Evolutionary conservation across 2,329 filamentous ascomycete genomes (phyloP).

Genomic region (Xylaria sp.): DNA sequence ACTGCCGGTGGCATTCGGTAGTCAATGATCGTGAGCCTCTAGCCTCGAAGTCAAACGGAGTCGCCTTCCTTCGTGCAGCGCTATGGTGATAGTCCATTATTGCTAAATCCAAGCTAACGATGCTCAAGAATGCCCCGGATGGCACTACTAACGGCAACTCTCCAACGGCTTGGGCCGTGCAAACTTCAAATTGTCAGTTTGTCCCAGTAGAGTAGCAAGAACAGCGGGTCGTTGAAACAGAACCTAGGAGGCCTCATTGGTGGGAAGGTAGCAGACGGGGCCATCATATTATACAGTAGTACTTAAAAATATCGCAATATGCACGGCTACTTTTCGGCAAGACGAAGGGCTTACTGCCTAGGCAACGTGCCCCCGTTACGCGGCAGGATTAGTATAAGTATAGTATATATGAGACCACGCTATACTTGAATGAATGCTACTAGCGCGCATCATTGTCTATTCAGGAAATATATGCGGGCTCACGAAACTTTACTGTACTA

Average conservation of each 20-base stretch:
- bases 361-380: neutral
- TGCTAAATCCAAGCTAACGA: conserved; percentile 1
- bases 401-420: neutral
- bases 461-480: conserved; percentile 9
- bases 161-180: neutral
- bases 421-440: neutral
- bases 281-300: neutral
- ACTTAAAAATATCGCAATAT: conserved; percentile 8
- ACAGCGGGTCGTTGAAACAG: neutral
- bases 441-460: conserved; percentile 16
- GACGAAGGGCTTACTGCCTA: neutral
- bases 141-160: neutral
- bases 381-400: conserved; percentile 3
- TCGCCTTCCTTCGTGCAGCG: conserved; percentile 1
- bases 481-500: too few relatives aligned
- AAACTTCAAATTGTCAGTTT: neutral
- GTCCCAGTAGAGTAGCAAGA: neutral
- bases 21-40: conserved; percentile 1
- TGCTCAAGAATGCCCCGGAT: neutral
- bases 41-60: conserved; percentile 2
- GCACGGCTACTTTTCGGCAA: neutral
- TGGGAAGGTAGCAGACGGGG: neutral
- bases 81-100: neutral
- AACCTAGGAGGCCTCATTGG: neutral
- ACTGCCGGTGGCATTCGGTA: conserved; percentile 16